Evolutionary conservation across 2,329 filamentous ascomycete species (phyloP), one percentile per base, ranked within the genome.

Genomic region (Lasiodiplodia citricola): DNA sequence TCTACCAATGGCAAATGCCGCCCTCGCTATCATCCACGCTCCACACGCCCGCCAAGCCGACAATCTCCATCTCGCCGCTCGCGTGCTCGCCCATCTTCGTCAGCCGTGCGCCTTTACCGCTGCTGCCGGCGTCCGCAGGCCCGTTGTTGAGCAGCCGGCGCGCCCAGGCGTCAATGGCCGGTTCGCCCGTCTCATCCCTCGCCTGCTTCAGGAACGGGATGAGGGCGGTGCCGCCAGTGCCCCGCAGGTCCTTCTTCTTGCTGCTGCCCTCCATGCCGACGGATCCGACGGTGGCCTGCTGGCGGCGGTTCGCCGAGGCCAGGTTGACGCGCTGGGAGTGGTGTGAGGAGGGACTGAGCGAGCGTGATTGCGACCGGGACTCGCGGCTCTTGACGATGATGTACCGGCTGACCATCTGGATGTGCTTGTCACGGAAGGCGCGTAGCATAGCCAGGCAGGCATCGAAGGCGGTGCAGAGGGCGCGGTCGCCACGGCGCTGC

Each of bases 191-290:
- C 84, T 99, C 96, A 75, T 99, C 94, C 35, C 96, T 87, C 4
- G 96, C 96, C 81, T 99, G 96, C 81, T 98, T 97, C 70, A 99
- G 84, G 81, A 99, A 99, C 0, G 95, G 93, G 68, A 99, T 97
- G 68, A 99, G 83, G 0, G 94, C 92, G 0, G 96, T 98, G 18
- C 96, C 96, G 16, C 96, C 96, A 0, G 96, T 99, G 2, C 96
- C 96, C 55, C 92, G 92, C 35, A 97, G 86, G 63, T 91, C 91
- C 58, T 60, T 68, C 31, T 47, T 68, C n/a, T 54, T 57, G 44
- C 41, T 23, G n/a, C 23, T 47, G 10, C 54, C 38, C 56, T 62
- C 66, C 56, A 60, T 54, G 55, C 82, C 58, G 18, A 64, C 52
- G n/a, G 55, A 52, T 66, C 65, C 50, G 66, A 47, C 70, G 67